Conservation (phyloP, 352 stramenopile genomes). For the Phytophthora fragariaefolia region DNA sequence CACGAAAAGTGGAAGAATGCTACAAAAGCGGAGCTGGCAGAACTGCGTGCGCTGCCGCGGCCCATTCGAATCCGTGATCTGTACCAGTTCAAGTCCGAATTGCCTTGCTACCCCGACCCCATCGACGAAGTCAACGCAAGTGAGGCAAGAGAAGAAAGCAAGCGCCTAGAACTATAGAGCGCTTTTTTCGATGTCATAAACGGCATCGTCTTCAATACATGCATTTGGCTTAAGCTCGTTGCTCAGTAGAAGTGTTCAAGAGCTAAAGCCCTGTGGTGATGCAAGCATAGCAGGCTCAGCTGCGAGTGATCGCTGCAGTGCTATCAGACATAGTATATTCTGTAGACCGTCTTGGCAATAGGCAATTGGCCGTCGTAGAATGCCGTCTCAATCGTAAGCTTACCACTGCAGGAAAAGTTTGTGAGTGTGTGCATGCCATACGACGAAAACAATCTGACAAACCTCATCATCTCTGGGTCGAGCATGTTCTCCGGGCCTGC, state of each 20-base stretch:
- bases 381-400: constrained; percentile 95
- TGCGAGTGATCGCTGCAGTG: constrained; percentile 16
- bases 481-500: constrained; percentile 91
- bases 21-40: constrained; percentile 32
- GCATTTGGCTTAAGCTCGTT: constrained; percentile 28
- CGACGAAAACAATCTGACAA: constrained; percentile 2
- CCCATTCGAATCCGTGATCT: constrained; percentile 59
- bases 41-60: constrained; percentile 26
- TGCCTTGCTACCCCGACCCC: constrained; percentile 56
- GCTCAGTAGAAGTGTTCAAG: background rate
- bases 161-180: constrained; percentile 44
- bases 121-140: constrained; percentile 48
- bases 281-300: constrained; percentile 2
- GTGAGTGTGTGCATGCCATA: no score
- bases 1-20: constrained; percentile 42
- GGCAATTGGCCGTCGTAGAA: constrained; percentile 93
- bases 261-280: constrained; percentile 6
- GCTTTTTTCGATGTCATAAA: constrained; percentile 14
- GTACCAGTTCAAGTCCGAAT: constrained; percentile 67
- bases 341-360: constrained; percentile 93
- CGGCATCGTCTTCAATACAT: constrained; percentile 25
- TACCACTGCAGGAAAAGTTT: constrained; percentile 60
- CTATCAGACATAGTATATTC: constrained; percentile 92
- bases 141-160: constrained; percentile 25
- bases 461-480: constrained; percentile 84